Evolutionary conservation across 768 basidiomycete genomes (phyloP).

Genomic region (Lyophyllum shimeji): DNA sequence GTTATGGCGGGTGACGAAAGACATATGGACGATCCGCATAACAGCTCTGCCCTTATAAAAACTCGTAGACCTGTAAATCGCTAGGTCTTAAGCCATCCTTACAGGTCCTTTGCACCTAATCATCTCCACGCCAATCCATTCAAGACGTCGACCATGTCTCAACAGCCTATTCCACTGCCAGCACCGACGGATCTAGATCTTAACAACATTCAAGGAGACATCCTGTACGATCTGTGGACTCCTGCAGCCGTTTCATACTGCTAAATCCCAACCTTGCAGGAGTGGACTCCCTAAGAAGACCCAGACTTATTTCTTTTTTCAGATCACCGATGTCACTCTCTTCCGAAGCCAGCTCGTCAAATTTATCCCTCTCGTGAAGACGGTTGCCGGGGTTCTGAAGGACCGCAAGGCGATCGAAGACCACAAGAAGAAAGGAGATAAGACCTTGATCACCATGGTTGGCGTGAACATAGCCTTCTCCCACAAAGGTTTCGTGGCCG

Average conservation of each 20-base stretch:
- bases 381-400: constrained; percentile 39
- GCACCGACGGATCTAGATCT: constrained; percentile 29
- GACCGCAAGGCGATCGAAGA: constrained; percentile 40
- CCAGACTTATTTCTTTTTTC: constrained; percentile 52
- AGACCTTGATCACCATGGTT: constrained; percentile 34
- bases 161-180: constrained; percentile 10
- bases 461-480: constrained; percentile 58
- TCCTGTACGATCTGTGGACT: constrained; percentile 36
- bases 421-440: constrained; percentile 35
- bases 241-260: too few species aligned
- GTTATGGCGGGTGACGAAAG: too few species aligned
- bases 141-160: constrained; percentile 15
- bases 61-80: too few species aligned
- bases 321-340: constrained; percentile 38
- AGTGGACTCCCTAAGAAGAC: constrained; percentile 56
- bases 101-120: too few species aligned
- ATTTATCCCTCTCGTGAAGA: constrained; percentile 46
- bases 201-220: constrained; percentile 47
- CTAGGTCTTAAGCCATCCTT: too few species aligned
- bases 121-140: too few species aligned
- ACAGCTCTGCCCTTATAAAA: too few species aligned
- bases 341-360: constrained; percentile 43
- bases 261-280: too few species aligned
- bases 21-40: too few species aligned
- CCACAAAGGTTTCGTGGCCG: constrained; percentile 42